Evolutionary conservation across 2,329 filamentous ascomycete species (phyloP), one percentile per base, ranked within the genome.

Genomic region (Epichloe gansuensis): DNA sequence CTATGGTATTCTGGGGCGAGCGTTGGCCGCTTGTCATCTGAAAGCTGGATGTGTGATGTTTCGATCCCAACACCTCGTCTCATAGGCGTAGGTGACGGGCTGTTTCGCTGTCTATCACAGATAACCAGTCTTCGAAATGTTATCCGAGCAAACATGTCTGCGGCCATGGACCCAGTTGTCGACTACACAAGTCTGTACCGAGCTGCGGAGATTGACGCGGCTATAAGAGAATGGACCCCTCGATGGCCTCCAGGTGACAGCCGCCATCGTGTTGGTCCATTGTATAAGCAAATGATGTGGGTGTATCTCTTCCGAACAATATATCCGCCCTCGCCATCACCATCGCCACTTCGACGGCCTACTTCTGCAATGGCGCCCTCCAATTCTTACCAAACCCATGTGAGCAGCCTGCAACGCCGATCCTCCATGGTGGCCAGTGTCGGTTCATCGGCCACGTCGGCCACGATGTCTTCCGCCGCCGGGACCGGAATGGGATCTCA

Each of bases 11-110:
- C 72, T 15, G 69, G 66, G 55, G 64, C 63, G 21, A 60, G 60
- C 43, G 66, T 61, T 25, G 61, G 61, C 13, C 68, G 66, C 7
- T 61, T 74, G 8, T 68, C 68, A n/a, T 66, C 67, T 0, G 70
- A 74, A 49, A 66, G 71, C 42, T 75, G 73, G 71, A 63, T 66
- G 36, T 66, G 72, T 2, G 56, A 67, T 40, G 57, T 67, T 1
- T 62, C 68, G 3, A 72, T 76, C 31, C 66, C 75, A 17, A 68
- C 73, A 0, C 72, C 76, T 5, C 73, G 78, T n/a, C 73, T 95
- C 4, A 73, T 95, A 5, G 89, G 89, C 23, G 84, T 95, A 27
- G 81, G 85, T 41, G 89, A 95, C 60, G 87, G 87, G 1, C 72
- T 95, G 2, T 89, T 95, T 63, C 76, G 78, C 36, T 83, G 86